phyloP scores from a whole-genome alignment of 2,329 filamentous ascomycete genomes.

The Fusarium metavorans region DNA sequence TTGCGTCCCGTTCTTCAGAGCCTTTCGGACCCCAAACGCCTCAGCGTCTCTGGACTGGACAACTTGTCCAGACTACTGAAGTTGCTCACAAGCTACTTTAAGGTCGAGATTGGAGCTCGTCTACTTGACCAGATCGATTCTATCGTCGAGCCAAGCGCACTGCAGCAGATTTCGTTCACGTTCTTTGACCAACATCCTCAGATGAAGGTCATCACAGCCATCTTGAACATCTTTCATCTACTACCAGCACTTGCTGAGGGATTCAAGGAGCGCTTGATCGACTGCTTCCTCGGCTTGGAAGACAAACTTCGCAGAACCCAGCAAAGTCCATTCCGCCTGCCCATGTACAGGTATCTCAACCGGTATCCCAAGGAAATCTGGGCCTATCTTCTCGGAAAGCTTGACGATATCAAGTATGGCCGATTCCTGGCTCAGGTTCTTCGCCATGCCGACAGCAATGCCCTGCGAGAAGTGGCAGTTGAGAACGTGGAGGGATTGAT shows the following conservation, averaged over 20 bases:
- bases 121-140: slow-evolving; percentile 94
- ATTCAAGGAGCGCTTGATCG: slow-evolving; percentile 91
- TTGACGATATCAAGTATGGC: slow-evolving; percentile 89
- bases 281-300: slow-evolving; percentile 91
- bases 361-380: slow-evolving; percentile 91
- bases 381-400: slow-evolving; percentile 79
- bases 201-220: slow-evolving; percentile 95
- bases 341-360: slow-evolving; percentile 93
- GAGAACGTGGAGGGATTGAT: slow-evolving; percentile 80
- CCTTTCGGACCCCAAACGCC: slow-evolving; percentile 89
- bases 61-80: slow-evolving; percentile 91
- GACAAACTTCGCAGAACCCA: slow-evolving; percentile 86
- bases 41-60: slow-evolving; percentile 90
- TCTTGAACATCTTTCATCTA: slow-evolving; percentile 98
- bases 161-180: slow-evolving; percentile 94
- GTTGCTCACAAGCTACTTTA: slow-evolving; percentile 97
- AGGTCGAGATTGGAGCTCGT: slow-evolving; percentile 94
- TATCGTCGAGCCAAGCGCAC: slow-evolving; percentile 81
- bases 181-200: slow-evolving; percentile 92
- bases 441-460: slow-evolving; percentile 77
- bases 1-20: slow-evolving; percentile 96
- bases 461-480: slow-evolving; percentile 80
- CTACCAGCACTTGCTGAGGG: slow-evolving; percentile 88
- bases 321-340: slow-evolving; percentile 89
- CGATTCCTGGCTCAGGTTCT: slow-evolving; percentile 92